Percentiles rank a stretch among this genome's conserved stretches.
These are phyloP conservation scores for Sophora flavescens DNA, from an alignment of 306 rosid species.

Conservation along the genomic window DNA sequence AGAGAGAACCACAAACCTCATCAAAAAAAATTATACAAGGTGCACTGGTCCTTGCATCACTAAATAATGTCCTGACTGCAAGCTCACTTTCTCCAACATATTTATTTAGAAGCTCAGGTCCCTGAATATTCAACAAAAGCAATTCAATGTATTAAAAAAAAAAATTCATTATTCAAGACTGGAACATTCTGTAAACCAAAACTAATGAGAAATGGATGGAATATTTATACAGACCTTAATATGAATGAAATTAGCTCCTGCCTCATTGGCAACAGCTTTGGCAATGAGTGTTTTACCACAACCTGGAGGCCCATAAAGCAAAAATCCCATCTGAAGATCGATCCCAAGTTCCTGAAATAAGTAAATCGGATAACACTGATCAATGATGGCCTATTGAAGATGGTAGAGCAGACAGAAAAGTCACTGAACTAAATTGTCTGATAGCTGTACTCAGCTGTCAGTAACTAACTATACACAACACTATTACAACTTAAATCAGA, in stretches of 20 bases:
- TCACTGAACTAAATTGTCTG: too few species aligned
- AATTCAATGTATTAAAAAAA: neutral
- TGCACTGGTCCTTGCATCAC: constrained; percentile 81
- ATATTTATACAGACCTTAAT: constrained; percentile 55
- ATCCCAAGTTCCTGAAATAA: constrained; percentile 67
- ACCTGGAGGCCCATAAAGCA: constrained; percentile 97
- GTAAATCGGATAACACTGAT: constrained; percentile 35
- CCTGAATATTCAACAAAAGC: constrained; percentile 54
- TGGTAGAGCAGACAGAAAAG: too few species aligned
- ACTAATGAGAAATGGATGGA: neutral
- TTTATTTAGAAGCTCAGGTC: constrained; percentile 86
- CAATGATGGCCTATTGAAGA: constrained; percentile 20
- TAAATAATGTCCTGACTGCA: constrained; percentile 70
- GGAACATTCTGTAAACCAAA: neutral
- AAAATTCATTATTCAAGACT: neutral
- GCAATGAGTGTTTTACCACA: constrained; percentile 96
- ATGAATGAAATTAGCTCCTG: constrained; percentile 82
- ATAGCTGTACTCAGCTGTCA: too few species aligned
- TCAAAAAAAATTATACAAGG: constrained; percentile 83
- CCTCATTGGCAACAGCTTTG: constrained; percentile 53
- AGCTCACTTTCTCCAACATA: constrained; percentile 90
- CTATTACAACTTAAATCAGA: too few species aligned
- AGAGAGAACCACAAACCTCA: constrained; percentile 67
- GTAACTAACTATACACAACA: too few species aligned
- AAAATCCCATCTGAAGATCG: constrained; percentile 78